Conservation (phyloP, 2,329 filamentous ascomycete species). For the Xylaria arbuscula region DNA sequence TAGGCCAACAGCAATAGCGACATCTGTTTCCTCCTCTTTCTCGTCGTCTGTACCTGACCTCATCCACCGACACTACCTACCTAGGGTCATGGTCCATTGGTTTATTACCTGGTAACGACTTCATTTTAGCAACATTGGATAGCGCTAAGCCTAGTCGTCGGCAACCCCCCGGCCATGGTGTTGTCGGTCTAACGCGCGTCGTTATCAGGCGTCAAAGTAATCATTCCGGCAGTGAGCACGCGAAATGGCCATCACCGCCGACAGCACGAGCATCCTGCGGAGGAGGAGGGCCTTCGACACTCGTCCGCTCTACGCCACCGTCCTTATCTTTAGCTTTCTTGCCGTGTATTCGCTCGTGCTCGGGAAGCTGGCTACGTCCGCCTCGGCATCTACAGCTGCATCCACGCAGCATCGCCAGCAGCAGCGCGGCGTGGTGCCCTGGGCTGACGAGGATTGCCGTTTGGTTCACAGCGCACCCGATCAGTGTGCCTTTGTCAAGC, state of each 20-base stretch:
- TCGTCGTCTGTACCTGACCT: neutral
- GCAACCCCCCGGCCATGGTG: slow-evolving; percentile 11
- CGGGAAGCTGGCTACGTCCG: slow-evolving; percentile 19
- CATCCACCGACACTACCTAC: neutral
- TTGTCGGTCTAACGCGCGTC: slow-evolving; percentile 13
- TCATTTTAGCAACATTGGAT: neutral
- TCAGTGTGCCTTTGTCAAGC: slow-evolving; percentile 86
- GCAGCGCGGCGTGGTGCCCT: slow-evolving; percentile 34
- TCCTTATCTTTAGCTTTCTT: slow-evolving; percentile 60
- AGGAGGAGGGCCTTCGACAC: slow-evolving; percentile 54
- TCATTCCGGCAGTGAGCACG: neutral
- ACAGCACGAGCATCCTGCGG: slow-evolving; percentile 14
- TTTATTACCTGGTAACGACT: neutral
- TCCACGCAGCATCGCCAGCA: slow-evolving; percentile 35
- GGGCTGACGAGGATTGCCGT: slow-evolving; percentile 70
- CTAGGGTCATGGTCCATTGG: neutral
- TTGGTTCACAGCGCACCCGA: slow-evolving; percentile 81
- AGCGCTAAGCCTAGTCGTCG: neutral
- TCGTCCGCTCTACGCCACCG: slow-evolving; percentile 62
- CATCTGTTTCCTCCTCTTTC: neutral
- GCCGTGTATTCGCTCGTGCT: slow-evolving; percentile 58
- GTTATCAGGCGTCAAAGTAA: slow-evolving; percentile 3
- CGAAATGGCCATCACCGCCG: slow-evolving; percentile 23
- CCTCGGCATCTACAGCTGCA: slow-evolving; percentile 12
- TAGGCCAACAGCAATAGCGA: neutral